Conservation (phyloP, 2,329 filamentous ascomycete species). For the Paracoccidioides brasiliensis region DNA sequence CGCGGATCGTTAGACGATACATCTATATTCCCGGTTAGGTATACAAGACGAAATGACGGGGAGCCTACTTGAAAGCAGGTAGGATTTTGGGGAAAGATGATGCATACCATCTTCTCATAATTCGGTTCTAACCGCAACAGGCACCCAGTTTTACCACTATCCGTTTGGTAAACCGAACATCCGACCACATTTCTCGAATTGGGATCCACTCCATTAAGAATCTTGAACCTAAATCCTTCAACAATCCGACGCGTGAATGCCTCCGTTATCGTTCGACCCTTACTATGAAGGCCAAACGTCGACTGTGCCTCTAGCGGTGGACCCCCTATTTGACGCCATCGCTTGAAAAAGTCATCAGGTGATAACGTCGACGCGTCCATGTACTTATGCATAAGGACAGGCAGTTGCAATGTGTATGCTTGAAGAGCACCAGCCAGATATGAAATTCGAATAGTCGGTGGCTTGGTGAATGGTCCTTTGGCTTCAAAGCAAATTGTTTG, state of each 20-base stretch:
- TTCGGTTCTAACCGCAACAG: conserved; percentile 90
- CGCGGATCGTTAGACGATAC: conserved; percentile 85
- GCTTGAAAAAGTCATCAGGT: conserved; percentile 93
- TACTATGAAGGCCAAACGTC: conserved; percentile 58
- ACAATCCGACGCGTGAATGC: conserved; percentile 59
- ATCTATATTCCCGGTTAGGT: conserved; percentile 46
- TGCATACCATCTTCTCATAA: conserved; percentile 70
- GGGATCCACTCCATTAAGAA: conserved; percentile 75
- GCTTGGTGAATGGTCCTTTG: conserved; percentile 64
- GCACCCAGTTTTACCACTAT: conserved; percentile 86
- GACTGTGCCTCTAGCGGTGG: conserved; percentile 74
- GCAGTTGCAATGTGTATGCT: conserved; percentile 79
- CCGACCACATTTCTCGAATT: conserved; percentile 91
- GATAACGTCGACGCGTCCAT: conserved; percentile 84
- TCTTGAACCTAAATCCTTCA: conserved; percentile 77
- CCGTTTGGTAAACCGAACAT: conserved; percentile 61
- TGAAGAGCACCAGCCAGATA: conserved; percentile 91
- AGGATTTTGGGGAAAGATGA: background rate
- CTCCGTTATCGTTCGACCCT: conserved; percentile 53
- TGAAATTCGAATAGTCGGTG: conserved; percentile 84
- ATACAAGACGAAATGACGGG: background rate
- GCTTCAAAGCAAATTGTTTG: conserved; percentile 93
- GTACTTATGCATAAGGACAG: conserved; percentile 82
- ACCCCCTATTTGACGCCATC: conserved; percentile 96
- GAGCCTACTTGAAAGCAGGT: background rate